Conservation (phyloP, 2,329 filamentous ascomycete species). For the Cercospora brassicicola region DNA sequence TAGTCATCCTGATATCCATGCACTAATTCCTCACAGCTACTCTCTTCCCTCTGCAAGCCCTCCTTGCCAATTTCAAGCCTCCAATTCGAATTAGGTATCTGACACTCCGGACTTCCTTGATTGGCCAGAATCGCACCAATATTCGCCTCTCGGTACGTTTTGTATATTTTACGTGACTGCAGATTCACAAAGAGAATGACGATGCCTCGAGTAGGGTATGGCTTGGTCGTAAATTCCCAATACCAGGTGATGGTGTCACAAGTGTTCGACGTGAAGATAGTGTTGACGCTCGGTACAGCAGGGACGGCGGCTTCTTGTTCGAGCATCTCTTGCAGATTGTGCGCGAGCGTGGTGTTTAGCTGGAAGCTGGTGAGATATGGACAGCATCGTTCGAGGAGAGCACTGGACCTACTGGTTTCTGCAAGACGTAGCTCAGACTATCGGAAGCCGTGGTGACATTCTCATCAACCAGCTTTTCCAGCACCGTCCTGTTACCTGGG, state of each 20-base stretch:
- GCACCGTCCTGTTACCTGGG: constrained; percentile 6
- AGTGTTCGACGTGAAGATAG: constrained; percentile 23
- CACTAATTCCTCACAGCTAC: neutral
- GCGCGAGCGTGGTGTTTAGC: constrained; percentile 21
- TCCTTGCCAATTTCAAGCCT: constrained; percentile 5
- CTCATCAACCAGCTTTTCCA: constrained; percentile 10
- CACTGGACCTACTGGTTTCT: constrained; percentile 14
- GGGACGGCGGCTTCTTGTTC: constrained; percentile 22
- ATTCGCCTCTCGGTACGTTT: constrained; percentile 24
- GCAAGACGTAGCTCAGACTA: constrained; percentile 15
- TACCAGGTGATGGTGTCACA: constrained; percentile 30
- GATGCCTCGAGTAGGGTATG: constrained; percentile 24
- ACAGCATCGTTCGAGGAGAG: neutral
- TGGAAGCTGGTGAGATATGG: neutral
- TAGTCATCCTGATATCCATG: neutral
- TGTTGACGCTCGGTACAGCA: constrained; percentile 15
- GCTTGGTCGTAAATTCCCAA: constrained; percentile 24
- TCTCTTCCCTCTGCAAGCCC: constrained; percentile 6
- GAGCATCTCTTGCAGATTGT: constrained; percentile 20
- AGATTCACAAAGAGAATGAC: constrained; percentile 24
- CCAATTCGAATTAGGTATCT: constrained; percentile 4
- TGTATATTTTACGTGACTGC: constrained; percentile 22
- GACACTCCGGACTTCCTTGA: constrained; percentile 22
- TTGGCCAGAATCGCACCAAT: constrained; percentile 20
- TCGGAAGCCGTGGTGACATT: constrained; percentile 16